phyloP scores from a whole-genome alignment of 1,139 yeast species.

The Yamadazyma conglobata region DNA sequence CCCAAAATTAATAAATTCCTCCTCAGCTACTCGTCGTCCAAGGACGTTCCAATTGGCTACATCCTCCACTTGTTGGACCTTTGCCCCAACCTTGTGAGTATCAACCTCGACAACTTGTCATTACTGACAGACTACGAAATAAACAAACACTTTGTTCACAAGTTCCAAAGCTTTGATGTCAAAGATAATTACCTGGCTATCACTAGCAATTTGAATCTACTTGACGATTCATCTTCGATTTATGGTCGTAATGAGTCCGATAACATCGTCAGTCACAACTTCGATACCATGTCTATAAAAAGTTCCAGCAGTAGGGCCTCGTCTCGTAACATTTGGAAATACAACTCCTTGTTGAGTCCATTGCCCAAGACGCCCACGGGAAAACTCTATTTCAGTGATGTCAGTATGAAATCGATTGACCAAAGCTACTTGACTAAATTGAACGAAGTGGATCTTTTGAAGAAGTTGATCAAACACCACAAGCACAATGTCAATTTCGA shows the following conservation, averaged over 20 bases:
- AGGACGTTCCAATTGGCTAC: slow-evolving; percentile 69
- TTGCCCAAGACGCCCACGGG: slow-evolving; percentile 35
- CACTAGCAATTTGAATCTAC: slow-evolving; percentile 12
- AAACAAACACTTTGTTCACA: slow-evolving; percentile 24
- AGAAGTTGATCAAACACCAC: slow-evolving; percentile 25
- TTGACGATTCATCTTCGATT: slow-evolving; percentile 15
- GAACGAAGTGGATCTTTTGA: slow-evolving; percentile 38
- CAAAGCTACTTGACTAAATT: slow-evolving; percentile 27
- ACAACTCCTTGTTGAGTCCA: slow-evolving; percentile 31
- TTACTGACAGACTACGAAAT: slow-evolving; percentile 60
- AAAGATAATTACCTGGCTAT: slow-evolving; percentile 36
- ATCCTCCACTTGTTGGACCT: slow-evolving; percentile 54
- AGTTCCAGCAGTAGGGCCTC: slow-evolving; percentile 6
- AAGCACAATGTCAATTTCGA: slow-evolving; percentile 18
- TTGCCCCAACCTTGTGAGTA: slow-evolving; percentile 51
- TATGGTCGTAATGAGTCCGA: slow-evolving; percentile 10
- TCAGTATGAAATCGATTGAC: slow-evolving; percentile 39
- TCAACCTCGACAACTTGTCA: slow-evolving; percentile 54
- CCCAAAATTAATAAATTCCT: slow-evolving; percentile 60
- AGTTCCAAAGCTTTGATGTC: slow-evolving; percentile 39
- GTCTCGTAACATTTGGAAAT: slow-evolving; percentile 11
- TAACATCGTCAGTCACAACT: slow-evolving; percentile 4
- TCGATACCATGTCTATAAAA: slow-evolving; percentile 12
- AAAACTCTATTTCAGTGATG: slow-evolving; percentile 38
- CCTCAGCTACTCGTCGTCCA: slow-evolving; percentile 52